phyloP scores from a whole-genome alignment of 2,329 filamentous ascomycete genomes.

The Claviceps sp. region DNA sequence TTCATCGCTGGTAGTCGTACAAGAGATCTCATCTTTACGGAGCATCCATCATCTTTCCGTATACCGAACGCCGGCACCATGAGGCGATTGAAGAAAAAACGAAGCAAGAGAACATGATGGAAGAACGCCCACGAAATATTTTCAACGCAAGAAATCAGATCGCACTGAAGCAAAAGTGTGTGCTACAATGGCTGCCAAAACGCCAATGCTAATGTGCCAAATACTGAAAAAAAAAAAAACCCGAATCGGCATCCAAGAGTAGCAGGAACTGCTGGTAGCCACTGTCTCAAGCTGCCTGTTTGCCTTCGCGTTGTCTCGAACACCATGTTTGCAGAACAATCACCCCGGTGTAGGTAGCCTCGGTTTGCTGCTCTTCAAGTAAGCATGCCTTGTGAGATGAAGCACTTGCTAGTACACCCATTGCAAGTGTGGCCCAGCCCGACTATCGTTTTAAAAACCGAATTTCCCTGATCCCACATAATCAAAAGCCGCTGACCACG shows the following conservation, averaged over 20 bases:
- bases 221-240: background rate
- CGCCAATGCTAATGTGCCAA: background rate
- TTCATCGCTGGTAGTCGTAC: slow-evolving; percentile 1
- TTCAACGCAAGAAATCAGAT: slow-evolving; percentile 2
- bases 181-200: background rate
- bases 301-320: background rate
- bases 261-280: background rate
- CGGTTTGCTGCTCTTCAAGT: background rate
- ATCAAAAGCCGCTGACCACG: slow-evolving; percentile 23
- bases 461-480: slow-evolving; percentile 17
- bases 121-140: background rate
- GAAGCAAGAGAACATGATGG: background rate
- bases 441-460: slow-evolving; percentile 17
- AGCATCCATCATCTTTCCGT: background rate
- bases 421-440: too few relatives aligned
- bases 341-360: background rate
- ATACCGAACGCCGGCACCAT: slow-evolving; percentile 5
- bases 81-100: background rate
- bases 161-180: background rate
- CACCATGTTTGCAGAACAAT: background rate
- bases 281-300: background rate
- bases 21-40: background rate
- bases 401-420: too few relatives aligned
- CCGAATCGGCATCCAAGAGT: background rate
- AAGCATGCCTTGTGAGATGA: background rate